Evolutionary conservation across 148 eudicot species (phyloP), one percentile per base, ranked within the genome.

Genomic region (Camellia granthamiana): DNA sequence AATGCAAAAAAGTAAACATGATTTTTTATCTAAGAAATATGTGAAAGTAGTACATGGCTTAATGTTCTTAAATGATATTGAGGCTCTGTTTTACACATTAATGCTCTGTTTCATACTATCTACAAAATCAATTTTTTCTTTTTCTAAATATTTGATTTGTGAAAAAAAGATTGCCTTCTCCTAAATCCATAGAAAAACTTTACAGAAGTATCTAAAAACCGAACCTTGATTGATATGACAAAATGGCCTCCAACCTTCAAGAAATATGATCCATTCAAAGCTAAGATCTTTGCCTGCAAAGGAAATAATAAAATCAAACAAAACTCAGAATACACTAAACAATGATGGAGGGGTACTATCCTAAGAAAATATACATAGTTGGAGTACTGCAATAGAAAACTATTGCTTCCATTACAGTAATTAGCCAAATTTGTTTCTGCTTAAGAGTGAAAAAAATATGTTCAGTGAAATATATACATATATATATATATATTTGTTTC

Each of bases 181-280:
- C 9, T 54, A 54, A 1, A 54, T 54, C 58, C 58, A 30, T 13
- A 30, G 69, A 66, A 38, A n/a, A 66, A 16, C 3, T 6, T 30
- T 38, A 66, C 11, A 38, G 16, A 3, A 66, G 58, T 54, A 77
- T 21, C 42, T 43, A 55, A 23, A 21, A 0, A 2, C 13, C 71
- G 9, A 16, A 95, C 99, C 97, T 95, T 95, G 81, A 95, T 93
- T 61, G 95, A 92, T 67, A 93, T 93, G 41, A 95, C 97, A 79
- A 72, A 82, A 12, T 72, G 81, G 74, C 84, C 84, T 52, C 84
- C 84, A 15, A 77, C 65, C 70, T 81, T 82, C 62, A 82, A 76
- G 77, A 82, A 77, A 67, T 82, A 72, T 3, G 84, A 77, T 15
- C 81, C 81, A 55, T 82, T 78, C 73, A 77, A 65, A 16, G 78